These are phyloP conservation scores for Penicillium sp. DNA, from an alignment of 2,329 filamentous ascomycete species.

Conservation along the genomic window DNA sequence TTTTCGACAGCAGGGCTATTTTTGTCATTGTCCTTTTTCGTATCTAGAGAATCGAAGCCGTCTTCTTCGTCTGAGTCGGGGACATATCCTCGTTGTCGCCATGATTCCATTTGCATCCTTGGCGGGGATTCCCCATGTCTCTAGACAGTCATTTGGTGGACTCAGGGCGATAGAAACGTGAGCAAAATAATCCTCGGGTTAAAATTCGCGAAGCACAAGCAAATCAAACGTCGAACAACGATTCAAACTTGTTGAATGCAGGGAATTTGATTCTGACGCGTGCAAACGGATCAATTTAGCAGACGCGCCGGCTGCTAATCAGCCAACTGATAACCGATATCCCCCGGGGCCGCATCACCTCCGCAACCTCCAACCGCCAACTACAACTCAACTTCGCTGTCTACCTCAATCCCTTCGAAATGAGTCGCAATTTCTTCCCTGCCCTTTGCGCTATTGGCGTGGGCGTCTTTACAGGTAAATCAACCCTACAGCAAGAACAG, in stretches of 20 bases:
- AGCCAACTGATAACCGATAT: conserved; percentile 20
- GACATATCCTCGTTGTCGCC: conserved; percentile 52
- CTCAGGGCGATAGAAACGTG: neutral
- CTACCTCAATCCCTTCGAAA: conserved; percentile 14
- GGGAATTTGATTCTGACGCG: conserved; percentile 2
- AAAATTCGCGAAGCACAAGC: neutral
- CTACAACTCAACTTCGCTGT: neutral
- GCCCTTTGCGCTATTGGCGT: conserved; percentile 39
- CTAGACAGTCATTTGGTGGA: conserved; percentile 28
- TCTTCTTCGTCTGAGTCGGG: conserved; percentile 52
- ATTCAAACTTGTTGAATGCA: neutral
- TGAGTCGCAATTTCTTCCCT: conserved; percentile 41
- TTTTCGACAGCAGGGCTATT: conserved; percentile 11
- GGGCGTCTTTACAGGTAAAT: conserved; percentile 41
- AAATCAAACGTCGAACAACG: neutral
- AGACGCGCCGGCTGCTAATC: conserved; percentile 26
- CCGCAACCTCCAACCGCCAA: conserved; percentile 11
- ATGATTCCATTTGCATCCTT: conserved; percentile 46
- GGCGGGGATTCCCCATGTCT: conserved; percentile 38
- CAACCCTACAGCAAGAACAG: neutral
- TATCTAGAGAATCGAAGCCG: conserved; percentile 38
- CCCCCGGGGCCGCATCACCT: conserved; percentile 12
- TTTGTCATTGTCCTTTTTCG: conserved; percentile 10
- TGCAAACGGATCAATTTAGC: conserved; percentile 18
- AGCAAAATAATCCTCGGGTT: neutral